Conservation (phyloP, 768 basidiomycete genomes). For the Trametes cinnabarina region DNA sequence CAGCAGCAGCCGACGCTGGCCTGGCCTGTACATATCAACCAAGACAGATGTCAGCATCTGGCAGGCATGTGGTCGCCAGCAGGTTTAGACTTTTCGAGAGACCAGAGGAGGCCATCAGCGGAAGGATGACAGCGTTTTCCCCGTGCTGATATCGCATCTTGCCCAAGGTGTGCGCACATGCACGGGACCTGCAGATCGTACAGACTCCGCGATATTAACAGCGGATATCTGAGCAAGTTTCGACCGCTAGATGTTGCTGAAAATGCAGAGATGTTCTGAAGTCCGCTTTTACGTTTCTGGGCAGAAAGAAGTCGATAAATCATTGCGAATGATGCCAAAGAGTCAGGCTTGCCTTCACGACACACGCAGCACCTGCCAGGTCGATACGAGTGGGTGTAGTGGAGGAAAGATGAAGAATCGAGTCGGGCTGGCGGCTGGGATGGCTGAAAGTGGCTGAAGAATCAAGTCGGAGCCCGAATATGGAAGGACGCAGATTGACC, state of each 20-base stretch:
- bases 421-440: neutral
- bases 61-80: too few relatives aligned
- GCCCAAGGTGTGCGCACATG: too few relatives aligned
- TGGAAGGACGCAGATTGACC: conserved; percentile 11
- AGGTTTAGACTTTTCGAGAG: too few relatives aligned
- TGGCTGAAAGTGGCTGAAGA: conserved; percentile 2
- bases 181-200: too few relatives aligned
- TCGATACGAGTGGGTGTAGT: neutral
- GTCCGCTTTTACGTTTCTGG: too few relatives aligned
- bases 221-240: neutral
- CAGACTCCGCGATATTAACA: conserved; percentile 6
- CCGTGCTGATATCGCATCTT: too few relatives aligned
- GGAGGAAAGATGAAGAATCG: neutral
- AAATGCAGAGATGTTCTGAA: neutral
- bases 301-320: neutral
- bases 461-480: conserved; percentile 16
- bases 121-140: too few relatives aligned
- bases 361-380: too few relatives aligned
- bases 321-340: neutral
- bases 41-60: too few relatives aligned
- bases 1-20: too few relatives aligned
- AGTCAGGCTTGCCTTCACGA: neutral
- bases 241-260: conserved; percentile 12
- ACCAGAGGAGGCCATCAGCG: too few relatives aligned
- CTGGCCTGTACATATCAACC: too few relatives aligned